Conservation (phyloP, 2,329 filamentous ascomycete species). For the Curvularia hawaiiensis region DNA sequence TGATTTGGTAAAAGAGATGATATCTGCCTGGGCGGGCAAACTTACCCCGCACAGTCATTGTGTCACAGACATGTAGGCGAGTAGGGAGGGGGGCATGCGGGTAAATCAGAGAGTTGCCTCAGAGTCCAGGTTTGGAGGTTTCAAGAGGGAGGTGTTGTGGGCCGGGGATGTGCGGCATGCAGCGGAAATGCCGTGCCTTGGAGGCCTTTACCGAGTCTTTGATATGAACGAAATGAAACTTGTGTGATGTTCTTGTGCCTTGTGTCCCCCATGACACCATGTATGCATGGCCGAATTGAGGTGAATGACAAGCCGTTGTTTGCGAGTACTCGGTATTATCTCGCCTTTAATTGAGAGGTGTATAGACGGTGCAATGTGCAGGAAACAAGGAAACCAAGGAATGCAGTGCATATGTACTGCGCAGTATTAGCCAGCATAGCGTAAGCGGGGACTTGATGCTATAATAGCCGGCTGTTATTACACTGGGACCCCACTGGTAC, state of each 20-base stretch:
- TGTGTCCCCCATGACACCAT: neutral
- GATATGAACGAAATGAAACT: neutral
- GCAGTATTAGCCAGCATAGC: slow-evolving; percentile 1
- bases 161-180: slow-evolving; percentile 5
- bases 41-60: slow-evolving; percentile 1
- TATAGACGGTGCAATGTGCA: neutral
- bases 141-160: slow-evolving; percentile 13
- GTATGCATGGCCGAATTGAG: neutral
- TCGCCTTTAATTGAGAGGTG: neutral
- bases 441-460: neutral
- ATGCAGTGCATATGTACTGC: slow-evolving; percentile 3
- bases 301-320: neutral
- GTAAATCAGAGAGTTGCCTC: slow-evolving; percentile 5
- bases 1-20: neutral
- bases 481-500: slow-evolving; percentile 6
- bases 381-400: slow-evolving; percentile 12
- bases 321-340: neutral
- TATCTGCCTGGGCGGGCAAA: neutral
- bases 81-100: slow-evolving; percentile 10
- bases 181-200: slow-evolving; percentile 2
- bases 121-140: slow-evolving; percentile 8
- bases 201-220: neutral
- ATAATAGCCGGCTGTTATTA: slow-evolving; percentile 18
- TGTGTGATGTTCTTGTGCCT: neutral
- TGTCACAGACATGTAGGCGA: slow-evolving; percentile 9